Evolutionary conservation across 2,329 filamentous ascomycete genomes (phyloP).

Genomic region (Fusarium globosum): DNA sequence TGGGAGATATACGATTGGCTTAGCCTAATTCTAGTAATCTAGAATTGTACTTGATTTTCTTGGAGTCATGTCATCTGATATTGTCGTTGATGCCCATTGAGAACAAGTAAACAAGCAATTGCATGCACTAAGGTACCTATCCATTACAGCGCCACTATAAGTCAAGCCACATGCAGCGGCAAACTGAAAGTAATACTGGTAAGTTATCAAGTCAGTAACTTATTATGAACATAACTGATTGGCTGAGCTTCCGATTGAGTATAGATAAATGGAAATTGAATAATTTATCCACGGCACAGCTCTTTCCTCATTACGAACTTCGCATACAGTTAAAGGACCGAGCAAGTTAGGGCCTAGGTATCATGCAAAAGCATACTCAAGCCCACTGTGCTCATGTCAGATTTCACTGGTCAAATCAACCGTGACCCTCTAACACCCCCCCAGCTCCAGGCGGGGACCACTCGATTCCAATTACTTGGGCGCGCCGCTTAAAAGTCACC

Average conservation of each 20-base stretch:
- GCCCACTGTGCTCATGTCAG: slow-evolving; percentile 1
- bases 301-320: not conserved
- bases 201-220: not conserved
- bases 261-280: not conserved
- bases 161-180: not conserved
- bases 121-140: not conserved
- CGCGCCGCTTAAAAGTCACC: slow-evolving; percentile 30
- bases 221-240: not conserved
- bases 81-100: not conserved
- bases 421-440: slow-evolving; percentile 30
- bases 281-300: not conserved
- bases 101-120: not conserved
- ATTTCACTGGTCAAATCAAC: slow-evolving; percentile 17
- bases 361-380: not conserved
- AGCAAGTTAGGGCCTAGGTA: not conserved
- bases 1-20: not conserved
- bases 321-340: not conserved
- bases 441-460: slow-evolving; percentile 23
- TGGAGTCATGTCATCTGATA: not conserved
- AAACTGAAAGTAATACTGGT: not conserved
- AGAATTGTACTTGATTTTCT: not conserved
- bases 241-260: not conserved
- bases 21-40: not conserved
- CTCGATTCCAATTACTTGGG: slow-evolving; percentile 15
- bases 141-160: not conserved